Conservation (phyloP, 164 flowering plant genomes). For the Umbilicus rupestris region DNA sequence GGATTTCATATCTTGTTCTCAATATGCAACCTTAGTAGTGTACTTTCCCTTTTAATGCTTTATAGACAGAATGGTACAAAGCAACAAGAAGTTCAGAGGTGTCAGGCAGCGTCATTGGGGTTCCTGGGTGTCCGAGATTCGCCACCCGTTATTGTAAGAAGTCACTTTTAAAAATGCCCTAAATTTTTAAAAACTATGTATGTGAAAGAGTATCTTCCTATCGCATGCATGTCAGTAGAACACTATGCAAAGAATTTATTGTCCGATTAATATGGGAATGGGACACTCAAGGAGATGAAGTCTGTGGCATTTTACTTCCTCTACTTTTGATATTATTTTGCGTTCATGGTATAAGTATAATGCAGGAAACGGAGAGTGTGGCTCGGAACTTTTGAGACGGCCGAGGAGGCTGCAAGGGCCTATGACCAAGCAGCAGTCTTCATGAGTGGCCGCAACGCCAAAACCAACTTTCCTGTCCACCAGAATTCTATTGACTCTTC, state of each 20-base stretch:
- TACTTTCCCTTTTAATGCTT: not conserved
- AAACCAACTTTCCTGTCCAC: conserved; percentile 30
- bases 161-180: not conserved
- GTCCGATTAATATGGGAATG: too few species aligned
- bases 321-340: not conserved
- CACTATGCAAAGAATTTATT: too few species aligned
- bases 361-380: conserved; percentile 26
- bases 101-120: conserved; percentile 34
- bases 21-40: too few species aligned
- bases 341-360: not conserved
- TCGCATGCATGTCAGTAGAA: too few species aligned
- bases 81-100: conserved; percentile 24
- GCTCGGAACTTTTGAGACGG: conserved; percentile 27
- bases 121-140: conserved; percentile 29
- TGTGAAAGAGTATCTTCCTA: too few species aligned
- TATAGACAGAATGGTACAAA: conserved; percentile 14
- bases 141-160: conserved; percentile 24
- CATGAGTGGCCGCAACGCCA: conserved; percentile 39
- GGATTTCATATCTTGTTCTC: too few species aligned
- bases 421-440: conserved; percentile 32
- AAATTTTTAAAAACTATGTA: not conserved
- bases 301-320: too few species aligned
- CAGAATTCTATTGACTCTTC: not conserved
- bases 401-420: conserved; percentile 25
- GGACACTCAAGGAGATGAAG: too few species aligned